A percentile compares a stretch with the other conserved stretches of the same genome.
Evolutionary conservation across 2,329 filamentous ascomycete species (phyloP).

Genomic region (Colletotrichum sp.): DNA sequence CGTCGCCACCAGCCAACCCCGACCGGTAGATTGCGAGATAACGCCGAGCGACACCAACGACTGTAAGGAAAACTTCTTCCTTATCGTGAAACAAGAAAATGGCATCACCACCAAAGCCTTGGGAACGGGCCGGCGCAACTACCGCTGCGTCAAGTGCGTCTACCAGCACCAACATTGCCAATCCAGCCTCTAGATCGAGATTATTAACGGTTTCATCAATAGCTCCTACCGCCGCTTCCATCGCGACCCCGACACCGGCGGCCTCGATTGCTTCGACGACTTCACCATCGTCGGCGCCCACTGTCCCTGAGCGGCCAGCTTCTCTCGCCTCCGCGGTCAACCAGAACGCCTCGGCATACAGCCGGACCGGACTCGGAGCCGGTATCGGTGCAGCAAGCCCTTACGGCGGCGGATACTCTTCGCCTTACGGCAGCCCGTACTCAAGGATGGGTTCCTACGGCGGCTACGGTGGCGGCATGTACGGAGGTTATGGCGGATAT

Average conservation of each 20-base stretch:
- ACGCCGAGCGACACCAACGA: constrained; percentile 4
- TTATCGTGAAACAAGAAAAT: constrained; percentile 37
- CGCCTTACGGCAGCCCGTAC: constrained; percentile 35
- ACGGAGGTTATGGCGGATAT: constrained; percentile 49
- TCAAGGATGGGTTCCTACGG: constrained; percentile 57
- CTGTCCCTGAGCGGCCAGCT: constrained; percentile 80
- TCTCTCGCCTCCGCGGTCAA: constrained; percentile 82
- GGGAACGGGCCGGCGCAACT: constrained; percentile 80
- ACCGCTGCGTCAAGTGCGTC: constrained; percentile 52
- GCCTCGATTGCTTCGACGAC: constrained; percentile 37
- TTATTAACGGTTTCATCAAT: constrained; percentile 22
- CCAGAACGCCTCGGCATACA: constrained; percentile 86
- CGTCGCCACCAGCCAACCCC: constrained; percentile 5
- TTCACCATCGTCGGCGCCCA: constrained; percentile 55
- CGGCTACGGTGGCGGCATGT: constrained; percentile 42
- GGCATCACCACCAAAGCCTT: constrained; percentile 94
- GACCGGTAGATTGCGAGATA: constrained; percentile 18
- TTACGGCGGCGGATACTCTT: constrained; percentile 42
- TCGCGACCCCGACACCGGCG: constrained; percentile 44
- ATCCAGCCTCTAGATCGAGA: constrained; percentile 1
- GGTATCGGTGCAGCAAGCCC: constrained; percentile 28
- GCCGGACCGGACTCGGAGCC: constrained; percentile 44
- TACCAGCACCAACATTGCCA: constrained; percentile 6
- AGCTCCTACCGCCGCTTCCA: constrained; percentile 42
- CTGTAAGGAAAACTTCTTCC: constrained; percentile 17